These are phyloP conservation scores for Calonectria pseudoreteaudii DNA, from an alignment of 2,329 filamentous ascomycete genomes.

Conservation along the genomic window DNA sequence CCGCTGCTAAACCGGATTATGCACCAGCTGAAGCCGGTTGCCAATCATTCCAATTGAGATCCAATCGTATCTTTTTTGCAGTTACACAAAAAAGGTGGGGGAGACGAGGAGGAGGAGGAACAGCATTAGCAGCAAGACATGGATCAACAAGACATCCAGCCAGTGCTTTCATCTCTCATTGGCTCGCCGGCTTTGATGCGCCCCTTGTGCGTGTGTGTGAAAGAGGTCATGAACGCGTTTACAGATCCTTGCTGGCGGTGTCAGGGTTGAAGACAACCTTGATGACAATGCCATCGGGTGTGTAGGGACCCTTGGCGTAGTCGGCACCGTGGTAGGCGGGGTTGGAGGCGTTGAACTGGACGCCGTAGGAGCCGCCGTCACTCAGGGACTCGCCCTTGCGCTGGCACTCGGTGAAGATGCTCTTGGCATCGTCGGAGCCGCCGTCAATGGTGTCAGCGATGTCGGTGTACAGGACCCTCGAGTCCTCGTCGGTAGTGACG, in stretches of 20 bases:
- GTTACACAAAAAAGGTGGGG: neutral
- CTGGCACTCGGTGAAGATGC: slow-evolving; percentile 39
- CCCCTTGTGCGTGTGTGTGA: too few relatives aligned
- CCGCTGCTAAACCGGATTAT: neutral
- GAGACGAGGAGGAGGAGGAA: neutral
- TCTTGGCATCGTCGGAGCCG: slow-evolving; percentile 39
- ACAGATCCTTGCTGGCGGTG: slow-evolving; percentile 1
- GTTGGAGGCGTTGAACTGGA: slow-evolving; percentile 29
- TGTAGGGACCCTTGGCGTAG: slow-evolving; percentile 36
- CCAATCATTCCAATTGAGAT: neutral
- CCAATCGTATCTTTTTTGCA: neutral
- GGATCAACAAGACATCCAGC: neutral
- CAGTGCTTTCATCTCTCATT: neutral
- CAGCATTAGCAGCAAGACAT: neutral
- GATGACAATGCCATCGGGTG: slow-evolving; percentile 41
- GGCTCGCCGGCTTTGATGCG: neutral
- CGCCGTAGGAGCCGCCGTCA: slow-evolving; percentile 38
- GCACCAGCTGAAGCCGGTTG: neutral
- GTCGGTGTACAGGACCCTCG: slow-evolving; percentile 40
- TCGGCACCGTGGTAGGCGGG: slow-evolving; percentile 28
- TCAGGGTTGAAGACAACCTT: slow-evolving; percentile 38
- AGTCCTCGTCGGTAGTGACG: slow-evolving; percentile 27
- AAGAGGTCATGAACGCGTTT: neutral
- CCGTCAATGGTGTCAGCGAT: slow-evolving; percentile 45
- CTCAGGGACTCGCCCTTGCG: slow-evolving; percentile 34